phyloP scores from a whole-genome alignment of 164 flowering plant species.

The Stephania yunnanensis region DNA sequence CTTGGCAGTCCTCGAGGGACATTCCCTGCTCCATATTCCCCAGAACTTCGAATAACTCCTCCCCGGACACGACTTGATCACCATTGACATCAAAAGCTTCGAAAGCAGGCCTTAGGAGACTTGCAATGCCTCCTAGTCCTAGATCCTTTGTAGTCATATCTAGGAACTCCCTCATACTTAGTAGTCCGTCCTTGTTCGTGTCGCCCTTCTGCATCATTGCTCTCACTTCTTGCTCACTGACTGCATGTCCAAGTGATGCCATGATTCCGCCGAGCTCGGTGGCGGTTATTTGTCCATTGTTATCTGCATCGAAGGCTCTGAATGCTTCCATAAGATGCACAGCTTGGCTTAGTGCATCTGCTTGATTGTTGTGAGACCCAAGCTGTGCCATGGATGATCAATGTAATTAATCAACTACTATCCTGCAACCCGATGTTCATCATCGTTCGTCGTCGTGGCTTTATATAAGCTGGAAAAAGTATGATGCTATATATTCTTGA shows the following conservation, averaged over 20 bases:
- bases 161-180: conserved; percentile 43
- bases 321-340: conserved; percentile 39
- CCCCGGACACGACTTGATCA: conserved; percentile 31
- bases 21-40: conserved; percentile 18
- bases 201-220: conserved; percentile 43
- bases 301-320: conserved; percentile 51
- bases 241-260: conserved; percentile 40
- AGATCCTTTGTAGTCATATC: conserved; percentile 42
- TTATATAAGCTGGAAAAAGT: conserved; percentile 14
- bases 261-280: conserved; percentile 49
- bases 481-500: conserved; percentile 2
- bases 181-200: conserved; percentile 34
- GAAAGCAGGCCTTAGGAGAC: conserved; percentile 21
- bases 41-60: conserved; percentile 26
- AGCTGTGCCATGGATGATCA: conserved; percentile 30
- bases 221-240: conserved; percentile 33
- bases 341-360: conserved; percentile 38
- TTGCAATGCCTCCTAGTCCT: conserved; percentile 30
- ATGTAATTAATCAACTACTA: neutral
- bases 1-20: conserved; percentile 30
- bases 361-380: conserved; percentile 26
- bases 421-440: neutral
- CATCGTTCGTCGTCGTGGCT: neutral
- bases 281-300: conserved; percentile 34
- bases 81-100: conserved; percentile 26